Percentiles rank a stretch among this genome's conserved stretches.
Conservation (phyloP, 805 yeast genomes). For the Metschnikowia henanensis region DNA sequence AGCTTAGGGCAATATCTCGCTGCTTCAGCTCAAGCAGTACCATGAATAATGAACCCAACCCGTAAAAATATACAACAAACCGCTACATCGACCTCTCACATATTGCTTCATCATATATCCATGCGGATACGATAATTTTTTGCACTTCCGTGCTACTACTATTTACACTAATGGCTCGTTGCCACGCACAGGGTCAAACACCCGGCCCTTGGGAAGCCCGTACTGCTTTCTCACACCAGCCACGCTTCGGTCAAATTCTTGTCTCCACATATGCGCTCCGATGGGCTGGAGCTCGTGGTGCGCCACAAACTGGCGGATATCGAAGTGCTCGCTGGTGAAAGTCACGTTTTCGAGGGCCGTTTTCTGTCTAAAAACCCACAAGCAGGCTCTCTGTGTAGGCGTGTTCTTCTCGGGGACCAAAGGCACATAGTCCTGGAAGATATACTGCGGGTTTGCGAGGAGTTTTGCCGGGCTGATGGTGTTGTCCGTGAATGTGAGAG, state of each 20-base stretch:
- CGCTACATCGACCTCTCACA: too few relatives aligned
- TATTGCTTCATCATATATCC: too few relatives aligned
- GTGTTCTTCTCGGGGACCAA: slow-evolving; percentile 89
- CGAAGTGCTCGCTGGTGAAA: slow-evolving; percentile 51
- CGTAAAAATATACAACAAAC: too few relatives aligned
- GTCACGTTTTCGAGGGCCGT: slow-evolving; percentile 18
- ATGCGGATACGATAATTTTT: too few relatives aligned
- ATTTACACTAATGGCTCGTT: slow-evolving; percentile 27
- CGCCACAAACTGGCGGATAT: slow-evolving; percentile 68
- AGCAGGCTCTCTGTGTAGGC: slow-evolving; percentile 76
- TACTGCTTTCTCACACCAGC: slow-evolving; percentile 65
- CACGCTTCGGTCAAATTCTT: slow-evolving; percentile 75
- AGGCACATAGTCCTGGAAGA: slow-evolving; percentile 64
- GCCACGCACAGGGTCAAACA: slow-evolving; percentile 64
- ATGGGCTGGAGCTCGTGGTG: slow-evolving; percentile 63
- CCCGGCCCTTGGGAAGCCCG: slow-evolving; percentile 73
- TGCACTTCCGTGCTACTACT: slow-evolving; percentile 4
- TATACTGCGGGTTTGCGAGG: slow-evolving; percentile 30
- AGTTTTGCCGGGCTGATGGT: slow-evolving; percentile 48
- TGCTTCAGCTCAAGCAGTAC: too few relatives aligned
- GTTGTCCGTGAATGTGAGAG: slow-evolving; percentile 57
- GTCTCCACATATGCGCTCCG: slow-evolving; percentile 94
- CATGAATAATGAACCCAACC: too few relatives aligned
- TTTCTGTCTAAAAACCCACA: slow-evolving; percentile 87
- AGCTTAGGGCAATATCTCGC: too few relatives aligned